Conservation (phyloP, 164 flowering plant genomes). For the Brasenia schreberi region DNA sequence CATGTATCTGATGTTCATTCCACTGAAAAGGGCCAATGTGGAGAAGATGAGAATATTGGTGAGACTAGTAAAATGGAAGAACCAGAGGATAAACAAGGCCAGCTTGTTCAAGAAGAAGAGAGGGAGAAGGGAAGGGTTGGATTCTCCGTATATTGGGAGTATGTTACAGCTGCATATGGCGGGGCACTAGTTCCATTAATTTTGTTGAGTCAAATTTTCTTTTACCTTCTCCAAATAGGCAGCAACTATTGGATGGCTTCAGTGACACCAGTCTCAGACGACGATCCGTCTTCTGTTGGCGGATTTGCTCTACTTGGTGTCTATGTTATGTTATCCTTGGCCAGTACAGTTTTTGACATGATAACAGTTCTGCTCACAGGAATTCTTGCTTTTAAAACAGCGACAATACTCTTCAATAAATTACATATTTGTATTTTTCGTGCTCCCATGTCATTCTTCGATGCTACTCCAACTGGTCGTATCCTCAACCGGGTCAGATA, state of each 20-base stretch:
- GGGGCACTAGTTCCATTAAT: slow-evolving; percentile 74
- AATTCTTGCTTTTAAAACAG: background rate
- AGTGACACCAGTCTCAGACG: slow-evolving; percentile 33
- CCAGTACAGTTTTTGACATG: background rate
- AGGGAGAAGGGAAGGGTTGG: slow-evolving; percentile 87
- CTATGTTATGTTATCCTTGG: background rate
- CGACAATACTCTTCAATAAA: background rate
- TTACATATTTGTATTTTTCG: slow-evolving; percentile 1
- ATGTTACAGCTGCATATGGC: slow-evolving; percentile 50
- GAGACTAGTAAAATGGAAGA: slow-evolving; percentile 28
- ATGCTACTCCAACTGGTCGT: slow-evolving; percentile 4
- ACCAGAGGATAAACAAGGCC: slow-evolving; percentile 30
- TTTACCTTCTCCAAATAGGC: slow-evolving; percentile 68
- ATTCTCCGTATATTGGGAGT: slow-evolving; percentile 68
- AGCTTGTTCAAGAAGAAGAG: slow-evolving; percentile 90
- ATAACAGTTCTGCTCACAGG: background rate
- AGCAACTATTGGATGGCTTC: slow-evolving; percentile 98
- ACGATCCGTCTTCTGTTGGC: background rate
- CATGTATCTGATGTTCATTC: background rate
- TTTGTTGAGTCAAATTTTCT: slow-evolving; percentile 41
- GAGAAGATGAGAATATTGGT: background rate
- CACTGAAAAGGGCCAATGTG: background rate
- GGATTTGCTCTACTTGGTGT: background rate
- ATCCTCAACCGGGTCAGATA: slow-evolving; percentile 2
- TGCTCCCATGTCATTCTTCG: slow-evolving; percentile 3